Base-by-base conservation (phyloP, 1,284 basidiomycete genomes). In the Heterobasidion irregulare region DNA sequence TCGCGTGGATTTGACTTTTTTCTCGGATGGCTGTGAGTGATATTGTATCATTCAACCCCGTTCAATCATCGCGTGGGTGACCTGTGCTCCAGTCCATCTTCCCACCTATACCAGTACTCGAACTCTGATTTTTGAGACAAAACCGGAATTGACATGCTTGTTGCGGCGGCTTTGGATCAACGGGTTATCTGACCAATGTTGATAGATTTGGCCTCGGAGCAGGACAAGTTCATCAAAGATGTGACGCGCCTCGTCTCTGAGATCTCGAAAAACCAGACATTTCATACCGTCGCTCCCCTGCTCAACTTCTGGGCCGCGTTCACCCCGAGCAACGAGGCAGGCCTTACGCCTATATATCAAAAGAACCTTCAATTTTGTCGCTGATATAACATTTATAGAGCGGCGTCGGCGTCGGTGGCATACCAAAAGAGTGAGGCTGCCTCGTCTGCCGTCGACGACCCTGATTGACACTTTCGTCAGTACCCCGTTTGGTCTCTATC, bases 291-390 rank as follows among this genome's bases (percentile, higher is more conserved):
- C 26, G 76, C 79, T 58, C 85, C 88, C 13, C 70, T 93, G 38
- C 68, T 93, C 56, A 93, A 93, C 64, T 86, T 93, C 60, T 93
- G 86, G 85, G 89, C 82, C 0, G 86, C 87, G 0, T 93, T 90
- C 62, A 75, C 84, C 7, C 83, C 89, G 0, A 89, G 86, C 64
- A 76, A 75, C 56, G 82, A 89, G 75, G 86, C 84, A 50, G 26
- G 61, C 56, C 47, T 46, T 34, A n/a, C 26, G 19, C 34, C 55
- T 48, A 7, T 13, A 26, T 33, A 26, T 34, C 55, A 53, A 46
- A 41, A 6, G 26, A 26, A 26, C 26, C 26, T 26, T 26, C 38
- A 41, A 10, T 10, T 41, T 41, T 7, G 6, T 41, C 38, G 38
- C n/a, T 41, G 38, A 41, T n/a, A 10, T 41, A 10, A 41, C 7